A percentile compares a stretch with the other conserved stretches of the same genome.
Conservation (phyloP, 1,284 basidiomycete genomes). For the Fomitopsis palustris region DNA sequence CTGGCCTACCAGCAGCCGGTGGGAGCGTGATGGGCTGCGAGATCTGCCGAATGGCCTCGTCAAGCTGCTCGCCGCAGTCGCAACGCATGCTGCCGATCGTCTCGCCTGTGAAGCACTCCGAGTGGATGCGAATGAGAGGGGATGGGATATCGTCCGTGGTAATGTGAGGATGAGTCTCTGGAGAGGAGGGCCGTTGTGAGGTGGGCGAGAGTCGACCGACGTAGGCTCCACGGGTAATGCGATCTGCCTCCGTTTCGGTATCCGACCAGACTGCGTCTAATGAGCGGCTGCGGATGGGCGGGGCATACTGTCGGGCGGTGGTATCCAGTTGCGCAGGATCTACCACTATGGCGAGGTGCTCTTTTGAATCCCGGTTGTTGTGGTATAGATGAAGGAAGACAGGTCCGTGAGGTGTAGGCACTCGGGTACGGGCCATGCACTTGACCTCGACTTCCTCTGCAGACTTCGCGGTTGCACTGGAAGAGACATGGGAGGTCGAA, state of each 20-base stretch:
- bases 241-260: constrained; percentile 90
- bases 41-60: constrained; percentile 93
- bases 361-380: constrained; percentile 88
- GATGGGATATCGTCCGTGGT: constrained; percentile 46
- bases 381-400: constrained; percentile 94
- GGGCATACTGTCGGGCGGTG: constrained; percentile 33
- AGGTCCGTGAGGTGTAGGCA: constrained; percentile 95
- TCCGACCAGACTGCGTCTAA: constrained; percentile 87
- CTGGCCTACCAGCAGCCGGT: constrained; percentile 25
- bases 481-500: not conserved
- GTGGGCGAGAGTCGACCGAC: constrained; percentile 74
- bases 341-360: constrained; percentile 96
- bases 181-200: constrained; percentile 51
- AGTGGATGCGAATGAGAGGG: constrained; percentile 94
- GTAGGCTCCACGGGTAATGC: constrained; percentile 93
- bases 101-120: constrained; percentile 98
- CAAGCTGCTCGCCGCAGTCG: constrained; percentile 98
- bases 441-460: constrained; percentile 58
- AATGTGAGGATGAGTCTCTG: constrained; percentile 28
- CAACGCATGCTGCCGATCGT: constrained; percentile 98
- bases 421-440: constrained; percentile 95
- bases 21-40: constrained; percentile 64
- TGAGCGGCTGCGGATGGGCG: constrained; percentile 75
- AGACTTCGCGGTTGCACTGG: not conserved
- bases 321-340: constrained; percentile 79